These are phyloP conservation scores for Lactuca sativa DNA, from an alignment of 129 eudicot genomes.

Conservation along the genomic window DNA sequence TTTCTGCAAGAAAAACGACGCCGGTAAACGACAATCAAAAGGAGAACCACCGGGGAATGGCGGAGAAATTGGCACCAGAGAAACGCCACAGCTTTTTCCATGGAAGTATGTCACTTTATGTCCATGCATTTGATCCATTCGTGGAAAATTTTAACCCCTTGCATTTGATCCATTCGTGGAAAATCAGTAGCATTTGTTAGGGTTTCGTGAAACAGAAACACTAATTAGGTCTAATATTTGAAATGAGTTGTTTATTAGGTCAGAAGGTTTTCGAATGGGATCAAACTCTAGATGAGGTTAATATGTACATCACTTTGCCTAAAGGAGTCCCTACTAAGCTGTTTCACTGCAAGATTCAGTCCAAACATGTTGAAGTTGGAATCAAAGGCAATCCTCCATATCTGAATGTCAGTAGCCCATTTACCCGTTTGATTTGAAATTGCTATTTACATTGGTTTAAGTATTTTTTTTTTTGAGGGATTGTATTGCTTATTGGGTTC, in stretches of 20 bases:
- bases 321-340: conserved; percentile 69
- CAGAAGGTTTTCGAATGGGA: conserved; percentile 97
- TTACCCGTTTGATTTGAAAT: neutral
- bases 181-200: neutral
- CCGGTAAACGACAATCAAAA: conserved; percentile 14
- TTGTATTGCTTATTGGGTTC: conserved; percentile 16
- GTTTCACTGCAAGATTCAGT: conserved; percentile 67
- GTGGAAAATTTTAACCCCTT: neutral
- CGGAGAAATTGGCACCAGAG: conserved; percentile 93
- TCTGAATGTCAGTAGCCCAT: conserved; percentile 50
- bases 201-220: conserved; percentile 6
- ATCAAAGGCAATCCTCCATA: conserved; percentile 95
- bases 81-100: conserved; percentile 78
- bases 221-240: neutral
- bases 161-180: conserved; percentile 2
- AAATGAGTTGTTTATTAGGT: conserved; percentile 39
- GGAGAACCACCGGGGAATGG: conserved; percentile 47
- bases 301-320: conserved; percentile 78
- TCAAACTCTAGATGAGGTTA: conserved; percentile 94
- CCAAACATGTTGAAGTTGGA: conserved; percentile 91
- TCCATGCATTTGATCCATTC: conserved; percentile 7
- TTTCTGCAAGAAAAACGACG: neutral
- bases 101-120: conserved; percentile 47
- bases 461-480: neutral
- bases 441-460: neutral